A percentile compares a stretch with the other conserved stretches of the same genome.
Conservation (phyloP, 352 stramenopile species). For the Phytophthora ramorum region DNA sequence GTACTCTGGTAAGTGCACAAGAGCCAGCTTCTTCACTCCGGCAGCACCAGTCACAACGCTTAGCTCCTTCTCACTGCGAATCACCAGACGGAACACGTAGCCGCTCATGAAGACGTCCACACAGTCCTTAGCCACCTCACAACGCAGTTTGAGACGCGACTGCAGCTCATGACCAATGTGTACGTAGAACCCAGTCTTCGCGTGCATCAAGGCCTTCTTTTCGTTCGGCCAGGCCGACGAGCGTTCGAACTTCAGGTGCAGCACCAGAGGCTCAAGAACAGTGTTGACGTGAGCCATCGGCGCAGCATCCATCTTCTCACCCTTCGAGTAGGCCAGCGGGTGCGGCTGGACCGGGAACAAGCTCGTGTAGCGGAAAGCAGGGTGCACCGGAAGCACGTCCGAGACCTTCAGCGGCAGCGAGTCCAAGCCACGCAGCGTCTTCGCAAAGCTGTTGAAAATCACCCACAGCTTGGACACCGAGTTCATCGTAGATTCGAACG, state of each 20-base stretch:
- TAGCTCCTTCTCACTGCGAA: constrained; percentile 84
- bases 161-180: constrained; percentile 86
- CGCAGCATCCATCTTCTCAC: constrained; percentile 58
- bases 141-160: constrained; percentile 60
- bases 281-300: constrained; percentile 74
- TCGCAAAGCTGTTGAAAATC: constrained; percentile 84
- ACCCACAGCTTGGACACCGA: constrained; percentile 78
- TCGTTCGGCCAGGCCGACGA: constrained; percentile 89
- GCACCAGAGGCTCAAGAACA: constrained; percentile 72
- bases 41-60: constrained; percentile 63
- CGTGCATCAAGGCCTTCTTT: constrained; percentile 76
- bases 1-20: constrained; percentile 72
- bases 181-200: constrained; percentile 92
- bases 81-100: constrained; percentile 86
- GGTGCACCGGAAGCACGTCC: constrained; percentile 79
- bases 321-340: constrained; percentile 84
- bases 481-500: constrained; percentile 81
- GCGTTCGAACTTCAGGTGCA: constrained; percentile 87
- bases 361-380: constrained; percentile 89
- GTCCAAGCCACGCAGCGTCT: constrained; percentile 76
- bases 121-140: constrained; percentile 74
- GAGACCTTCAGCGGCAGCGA: constrained; percentile 89
- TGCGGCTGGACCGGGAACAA: constrained; percentile 85
- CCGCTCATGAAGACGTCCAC: constrained; percentile 86
- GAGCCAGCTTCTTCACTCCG: constrained; percentile 60